Evolutionary conservation across 106 monocot species (phyloP).

Genomic region (Cymbidium sinense): DNA sequence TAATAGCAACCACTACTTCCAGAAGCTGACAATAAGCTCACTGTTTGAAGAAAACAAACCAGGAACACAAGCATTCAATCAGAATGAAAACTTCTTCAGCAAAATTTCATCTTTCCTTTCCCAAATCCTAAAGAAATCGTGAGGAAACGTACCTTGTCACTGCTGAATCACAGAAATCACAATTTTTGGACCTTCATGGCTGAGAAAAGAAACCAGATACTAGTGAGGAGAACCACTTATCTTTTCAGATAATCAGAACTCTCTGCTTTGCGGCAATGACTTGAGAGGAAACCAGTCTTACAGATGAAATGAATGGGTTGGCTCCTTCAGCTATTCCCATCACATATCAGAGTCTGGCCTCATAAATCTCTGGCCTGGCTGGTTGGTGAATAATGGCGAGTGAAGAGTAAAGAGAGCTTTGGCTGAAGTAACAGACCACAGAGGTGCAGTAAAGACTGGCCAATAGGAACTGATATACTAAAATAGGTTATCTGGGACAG

Average conservation of each 20-base stretch:
- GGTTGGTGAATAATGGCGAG: neutral
- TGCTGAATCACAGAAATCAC: neutral
- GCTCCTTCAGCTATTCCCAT: neutral
- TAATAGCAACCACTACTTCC: neutral
- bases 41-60: neutral
- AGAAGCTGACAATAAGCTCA: neutral
- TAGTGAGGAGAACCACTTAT: too few relatives aligned
- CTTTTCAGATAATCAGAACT: neutral
- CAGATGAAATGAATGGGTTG: neutral
- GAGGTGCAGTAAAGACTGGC: neutral
- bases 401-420: neutral
- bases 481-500: neutral
- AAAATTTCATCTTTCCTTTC: neutral
- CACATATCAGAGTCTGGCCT: neutral
- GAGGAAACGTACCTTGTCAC: neutral
- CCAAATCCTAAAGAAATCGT: neutral
- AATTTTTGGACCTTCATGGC: neutral
- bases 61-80: too few relatives aligned
- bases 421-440: neutral
- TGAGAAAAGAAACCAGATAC: too few relatives aligned
- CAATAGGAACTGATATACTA: too few relatives aligned
- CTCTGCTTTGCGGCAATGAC: neutral
- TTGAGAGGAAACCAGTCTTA: neutral
- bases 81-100: neutral
- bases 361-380: neutral